Conservation (phyloP, 2,329 filamentous ascomycete genomes). For the Thelonectria olida region DNA sequence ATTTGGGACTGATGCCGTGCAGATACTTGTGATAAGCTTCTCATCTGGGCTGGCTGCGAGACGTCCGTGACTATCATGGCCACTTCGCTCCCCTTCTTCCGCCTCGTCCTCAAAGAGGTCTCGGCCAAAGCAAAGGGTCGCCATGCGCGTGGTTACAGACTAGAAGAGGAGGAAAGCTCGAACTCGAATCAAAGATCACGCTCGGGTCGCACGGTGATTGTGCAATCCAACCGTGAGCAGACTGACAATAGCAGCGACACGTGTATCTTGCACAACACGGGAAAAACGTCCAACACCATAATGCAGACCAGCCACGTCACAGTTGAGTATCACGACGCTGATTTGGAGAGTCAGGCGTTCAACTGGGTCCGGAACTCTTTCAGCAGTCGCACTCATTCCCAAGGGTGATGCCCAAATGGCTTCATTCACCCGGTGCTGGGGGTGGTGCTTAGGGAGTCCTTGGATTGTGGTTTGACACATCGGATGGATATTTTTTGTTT, state of each 20-base stretch:
- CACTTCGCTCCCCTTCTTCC: constrained; percentile 35
- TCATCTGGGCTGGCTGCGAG: constrained; percentile 29
- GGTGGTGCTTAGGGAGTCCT: too few species aligned
- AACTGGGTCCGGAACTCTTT: neutral
- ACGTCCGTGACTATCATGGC: constrained; percentile 31
- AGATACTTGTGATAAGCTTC: constrained; percentile 1
- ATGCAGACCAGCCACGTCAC: neutral
- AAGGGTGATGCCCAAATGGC: neutral
- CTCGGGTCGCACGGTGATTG: neutral
- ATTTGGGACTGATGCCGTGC: neutral
- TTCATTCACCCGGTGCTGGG: too few species aligned
- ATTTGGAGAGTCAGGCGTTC: neutral
- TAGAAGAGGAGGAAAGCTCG: neutral
- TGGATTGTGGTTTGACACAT: too few species aligned
- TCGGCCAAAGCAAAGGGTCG: neutral
- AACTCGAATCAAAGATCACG: neutral
- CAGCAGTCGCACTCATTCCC: neutral
- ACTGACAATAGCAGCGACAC: neutral
- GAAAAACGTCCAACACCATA: neutral
- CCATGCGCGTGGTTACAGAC: neutral
- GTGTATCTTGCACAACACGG: neutral
- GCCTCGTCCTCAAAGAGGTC: constrained; percentile 21
- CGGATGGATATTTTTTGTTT: too few species aligned
- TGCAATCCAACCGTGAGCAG: neutral
- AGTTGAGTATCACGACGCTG: neutral